Base-by-base conservation (phyloP, 345 rosid species). In the Salix arbutifolia region DNA sequence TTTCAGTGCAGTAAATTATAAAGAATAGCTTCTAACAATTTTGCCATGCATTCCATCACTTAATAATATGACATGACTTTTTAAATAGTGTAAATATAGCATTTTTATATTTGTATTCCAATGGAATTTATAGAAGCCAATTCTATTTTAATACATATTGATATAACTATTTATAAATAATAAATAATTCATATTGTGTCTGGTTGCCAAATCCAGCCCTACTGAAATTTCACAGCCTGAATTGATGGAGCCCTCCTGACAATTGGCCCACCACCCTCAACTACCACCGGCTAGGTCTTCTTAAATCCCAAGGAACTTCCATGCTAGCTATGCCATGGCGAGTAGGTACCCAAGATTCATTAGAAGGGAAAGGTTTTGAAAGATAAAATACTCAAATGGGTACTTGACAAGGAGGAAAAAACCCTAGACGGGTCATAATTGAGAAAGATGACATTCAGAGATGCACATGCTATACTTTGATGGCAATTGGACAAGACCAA, bases 381-480 rank as follows among this genome's bases (percentile, higher is more conserved):
- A 5, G 33, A 25, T 30, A 42, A 16, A 9, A 4, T 8, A 62
- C 26, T 38, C 31, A 19, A 77, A 14, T 2, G 33, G 14, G 23
- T 28, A 53, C 5, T 21, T 40, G 44, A 40, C 30, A 21, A 48
- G 8, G 5, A 23, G 35, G 8, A 17, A n/a, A 11, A 3, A 40
- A 4, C 48, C 28, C n/a, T 23, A 21, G 71, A 14, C 5, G 33
- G 14, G 17, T 28, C 53, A 13, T 21, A 53, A 44, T 33, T 19
- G 77, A 33, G 46, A 48, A 19, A n/a, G 28, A 35, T 71, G 48
- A 26, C 58, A 2, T 65, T 60, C 44, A 76, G 1, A 76, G 1
- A 37, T 61, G 58, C 53, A 53, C 65, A 69, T 76, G 78, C 56
- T 2, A 17, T 21, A n/a, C 48, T 42, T 33, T 77, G 62, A 44